Conservation (phyloP, 257 asterid genomes). For the Nicotiana sylvestris region DNA sequence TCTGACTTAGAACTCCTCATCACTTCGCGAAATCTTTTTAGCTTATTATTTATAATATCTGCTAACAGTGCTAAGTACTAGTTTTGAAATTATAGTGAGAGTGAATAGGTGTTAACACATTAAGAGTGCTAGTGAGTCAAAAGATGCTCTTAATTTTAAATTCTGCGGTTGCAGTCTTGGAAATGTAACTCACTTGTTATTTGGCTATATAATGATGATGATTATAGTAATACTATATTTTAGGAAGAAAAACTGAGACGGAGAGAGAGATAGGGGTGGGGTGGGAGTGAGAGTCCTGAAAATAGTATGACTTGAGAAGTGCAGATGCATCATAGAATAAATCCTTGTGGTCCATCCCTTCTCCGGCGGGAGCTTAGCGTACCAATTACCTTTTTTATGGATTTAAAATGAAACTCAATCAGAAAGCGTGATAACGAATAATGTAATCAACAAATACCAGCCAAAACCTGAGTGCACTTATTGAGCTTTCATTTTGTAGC, state of each 20-base stretch:
- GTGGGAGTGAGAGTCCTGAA: neutral
- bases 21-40: too few relatives aligned
- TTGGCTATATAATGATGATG: neutral
- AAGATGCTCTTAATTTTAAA: neutral
- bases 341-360: too few relatives aligned
- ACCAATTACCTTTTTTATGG: too few relatives aligned
- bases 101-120: too few relatives aligned
- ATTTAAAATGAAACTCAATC: too few relatives aligned
- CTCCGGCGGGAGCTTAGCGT: too few relatives aligned
- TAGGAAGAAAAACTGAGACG: neutral
- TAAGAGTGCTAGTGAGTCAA: neutral
- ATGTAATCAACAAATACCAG: neutral
- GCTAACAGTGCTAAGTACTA: too few relatives aligned
- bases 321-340: too few relatives aligned
- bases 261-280: neutral
- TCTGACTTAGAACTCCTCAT: too few relatives aligned
- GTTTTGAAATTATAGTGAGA: too few relatives aligned
- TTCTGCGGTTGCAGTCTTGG: neutral
- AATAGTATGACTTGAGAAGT: too few relatives aligned
- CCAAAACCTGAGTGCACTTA: neutral
- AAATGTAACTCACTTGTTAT: slow-evolving; percentile 10
- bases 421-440: neutral
- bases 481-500: neutral
- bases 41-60: too few relatives aligned
- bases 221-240: neutral